These are phyloP conservation scores for Acacia confusa DNA, from an alignment of 306 rosid species.

Conservation along the genomic window DNA sequence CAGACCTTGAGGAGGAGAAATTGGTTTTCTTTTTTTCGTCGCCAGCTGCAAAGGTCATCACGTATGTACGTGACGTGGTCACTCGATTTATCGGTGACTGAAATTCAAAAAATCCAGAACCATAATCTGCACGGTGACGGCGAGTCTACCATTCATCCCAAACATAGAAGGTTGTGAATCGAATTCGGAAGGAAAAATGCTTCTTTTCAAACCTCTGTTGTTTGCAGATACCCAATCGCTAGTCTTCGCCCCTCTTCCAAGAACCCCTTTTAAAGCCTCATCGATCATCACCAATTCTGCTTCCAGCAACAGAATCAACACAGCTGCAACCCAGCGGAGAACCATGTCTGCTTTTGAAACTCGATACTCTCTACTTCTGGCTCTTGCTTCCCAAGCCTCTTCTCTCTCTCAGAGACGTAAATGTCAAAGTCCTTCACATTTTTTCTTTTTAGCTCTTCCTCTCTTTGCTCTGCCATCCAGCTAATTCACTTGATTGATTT, in stretches of 20 bases:
- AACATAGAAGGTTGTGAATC: conserved; percentile 16
- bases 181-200: conserved; percentile 26
- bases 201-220: conserved; percentile 35
- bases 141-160: background rate
- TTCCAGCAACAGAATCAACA: conserved; percentile 40
- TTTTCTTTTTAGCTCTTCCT: background rate
- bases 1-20: too few relatives aligned
- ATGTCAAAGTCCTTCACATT: conserved; percentile 30
- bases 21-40: too few relatives aligned
- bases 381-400: conserved; percentile 76
- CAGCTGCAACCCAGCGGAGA: conserved; percentile 37
- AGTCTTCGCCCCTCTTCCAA: conserved; percentile 18
- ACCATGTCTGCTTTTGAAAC: conserved; percentile 66
- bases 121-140: background rate
- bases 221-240: conserved; percentile 19
- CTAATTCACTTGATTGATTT: background rate
- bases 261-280: conserved; percentile 27
- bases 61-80: background rate
- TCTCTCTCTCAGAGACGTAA: conserved; percentile 75
- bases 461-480: background rate
- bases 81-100: background rate
- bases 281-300: conserved; percentile 42
- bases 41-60: background rate
- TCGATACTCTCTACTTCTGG: conserved; percentile 75
- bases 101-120: background rate